Evolutionary conservation across 1,139 yeast species (phyloP).

Genomic region (Pichia sp.): DNA sequence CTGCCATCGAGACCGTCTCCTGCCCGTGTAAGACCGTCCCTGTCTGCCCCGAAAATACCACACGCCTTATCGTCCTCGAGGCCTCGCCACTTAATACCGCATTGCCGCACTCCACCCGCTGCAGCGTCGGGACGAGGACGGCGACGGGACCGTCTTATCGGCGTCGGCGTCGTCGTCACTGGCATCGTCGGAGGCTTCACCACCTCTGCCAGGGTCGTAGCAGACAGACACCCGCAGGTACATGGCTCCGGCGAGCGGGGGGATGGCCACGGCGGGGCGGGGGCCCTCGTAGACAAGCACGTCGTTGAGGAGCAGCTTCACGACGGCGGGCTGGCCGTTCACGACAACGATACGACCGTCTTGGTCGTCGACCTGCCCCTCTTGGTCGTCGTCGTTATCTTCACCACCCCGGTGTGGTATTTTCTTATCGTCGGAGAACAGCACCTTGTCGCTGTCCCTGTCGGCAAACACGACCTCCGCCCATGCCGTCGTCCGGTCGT

Average conservation of each 20-base stretch:
- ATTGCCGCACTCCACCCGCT: slow-evolving; percentile 30
- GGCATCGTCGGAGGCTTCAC: background rate
- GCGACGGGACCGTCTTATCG: background rate
- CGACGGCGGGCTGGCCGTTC: background rate
- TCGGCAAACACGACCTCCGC: background rate
- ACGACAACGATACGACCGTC: background rate
- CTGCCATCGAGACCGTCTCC: no score
- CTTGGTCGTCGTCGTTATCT: background rate
- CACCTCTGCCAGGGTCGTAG: background rate
- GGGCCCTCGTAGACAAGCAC: slow-evolving; percentile 2
- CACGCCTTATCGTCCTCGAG: slow-evolving; percentile 7
- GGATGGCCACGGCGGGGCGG: background rate
- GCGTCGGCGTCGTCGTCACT: background rate
- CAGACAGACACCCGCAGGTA: slow-evolving; percentile 1
- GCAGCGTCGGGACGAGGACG: background rate
- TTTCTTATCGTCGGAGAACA: background rate
- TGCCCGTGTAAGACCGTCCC: no score
- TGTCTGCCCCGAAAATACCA: slow-evolving; percentile 5
- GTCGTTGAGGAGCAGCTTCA: slow-evolving; percentile 3
- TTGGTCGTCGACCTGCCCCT: background rate
- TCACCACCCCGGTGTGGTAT: background rate
- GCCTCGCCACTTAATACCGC: slow-evolving; percentile 45
- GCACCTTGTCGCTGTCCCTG: background rate
- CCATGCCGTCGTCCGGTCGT: background rate
- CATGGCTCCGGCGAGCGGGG: background rate